phyloP scores from a whole-genome alignment of 345 rosid genomes.

The Zanthoxylum bungeanum region DNA sequence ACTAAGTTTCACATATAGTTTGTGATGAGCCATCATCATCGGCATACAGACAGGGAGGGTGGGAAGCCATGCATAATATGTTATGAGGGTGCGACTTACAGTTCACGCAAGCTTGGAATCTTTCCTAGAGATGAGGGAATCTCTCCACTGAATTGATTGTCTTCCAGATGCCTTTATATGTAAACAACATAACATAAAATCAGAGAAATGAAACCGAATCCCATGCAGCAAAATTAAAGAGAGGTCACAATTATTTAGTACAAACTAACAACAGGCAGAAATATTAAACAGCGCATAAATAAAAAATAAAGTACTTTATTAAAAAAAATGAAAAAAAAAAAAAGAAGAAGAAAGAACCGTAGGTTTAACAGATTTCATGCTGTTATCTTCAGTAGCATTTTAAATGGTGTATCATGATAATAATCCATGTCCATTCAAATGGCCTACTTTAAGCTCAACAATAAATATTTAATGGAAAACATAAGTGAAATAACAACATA shows the following conservation, averaged over 20 bases:
- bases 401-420: not conserved
- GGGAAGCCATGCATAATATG: constrained; percentile 11
- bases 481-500: constrained; percentile 30
- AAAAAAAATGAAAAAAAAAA: too few species aligned
- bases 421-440: not conserved
- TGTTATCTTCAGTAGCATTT: not conserved
- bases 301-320: not conserved
- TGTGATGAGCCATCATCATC: not conserved
- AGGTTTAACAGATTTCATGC: not conserved
- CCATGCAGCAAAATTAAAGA: not conserved
- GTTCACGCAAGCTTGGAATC: constrained; percentile 50
- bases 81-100: constrained; percentile 48
- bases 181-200: constrained; percentile 18
- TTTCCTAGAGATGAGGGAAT: constrained; percentile 62
- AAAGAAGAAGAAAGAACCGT: not conserved
- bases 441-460: not conserved
- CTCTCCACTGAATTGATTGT: constrained; percentile 59
- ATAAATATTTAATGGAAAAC: not conserved
- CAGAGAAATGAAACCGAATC: constrained; percentile 13
- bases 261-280: not conserved
- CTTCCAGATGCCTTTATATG: constrained; percentile 68
- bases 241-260: not conserved
- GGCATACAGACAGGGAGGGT: not conserved
- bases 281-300: not conserved
- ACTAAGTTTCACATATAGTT: not conserved